Evolutionary conservation across 345 rosid species (phyloP).

Genomic region (Melaleuca alternifolia): DNA sequence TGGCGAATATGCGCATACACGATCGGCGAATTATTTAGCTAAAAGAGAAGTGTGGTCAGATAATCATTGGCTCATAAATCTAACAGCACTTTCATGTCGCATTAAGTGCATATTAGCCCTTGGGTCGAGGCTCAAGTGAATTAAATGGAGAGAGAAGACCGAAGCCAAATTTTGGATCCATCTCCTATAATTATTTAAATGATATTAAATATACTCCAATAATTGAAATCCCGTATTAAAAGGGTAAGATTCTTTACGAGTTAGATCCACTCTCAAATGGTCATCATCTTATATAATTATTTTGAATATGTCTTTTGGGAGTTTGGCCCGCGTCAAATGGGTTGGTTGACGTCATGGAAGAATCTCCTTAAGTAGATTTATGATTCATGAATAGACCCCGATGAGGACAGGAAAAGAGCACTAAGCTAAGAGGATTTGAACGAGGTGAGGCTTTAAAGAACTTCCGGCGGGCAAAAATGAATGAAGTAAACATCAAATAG

Average conservation of each 20-base stretch:
- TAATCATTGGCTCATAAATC: too few relatives aligned
- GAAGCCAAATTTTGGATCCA: background rate
- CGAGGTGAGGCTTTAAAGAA: too few relatives aligned
- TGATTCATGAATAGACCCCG: rapidly evolving
- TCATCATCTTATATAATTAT: too few relatives aligned
- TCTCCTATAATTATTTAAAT: background rate
- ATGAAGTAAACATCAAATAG: background rate
- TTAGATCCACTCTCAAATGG: background rate
- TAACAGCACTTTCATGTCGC: background rate
- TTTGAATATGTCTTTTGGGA: too few relatives aligned
- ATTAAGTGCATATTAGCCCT: background rate
- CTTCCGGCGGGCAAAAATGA: background rate
- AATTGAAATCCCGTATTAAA: too few relatives aligned
- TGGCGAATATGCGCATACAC: too few relatives aligned
- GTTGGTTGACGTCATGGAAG: background rate
- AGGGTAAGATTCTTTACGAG: background rate
- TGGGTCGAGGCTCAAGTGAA: background rate
- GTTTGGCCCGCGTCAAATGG: too few relatives aligned
- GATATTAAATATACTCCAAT: rapidly evolving
- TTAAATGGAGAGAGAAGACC: background rate
- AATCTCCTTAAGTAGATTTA: background rate
- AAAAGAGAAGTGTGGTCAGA: too few relatives aligned
- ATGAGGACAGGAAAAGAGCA: background rate
- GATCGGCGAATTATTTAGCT: too few relatives aligned
- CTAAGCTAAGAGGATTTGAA: background rate